Evolutionary conservation across 73 alveolate species (phyloP).

Genomic region (Symbiodinium pilosum): DNA sequence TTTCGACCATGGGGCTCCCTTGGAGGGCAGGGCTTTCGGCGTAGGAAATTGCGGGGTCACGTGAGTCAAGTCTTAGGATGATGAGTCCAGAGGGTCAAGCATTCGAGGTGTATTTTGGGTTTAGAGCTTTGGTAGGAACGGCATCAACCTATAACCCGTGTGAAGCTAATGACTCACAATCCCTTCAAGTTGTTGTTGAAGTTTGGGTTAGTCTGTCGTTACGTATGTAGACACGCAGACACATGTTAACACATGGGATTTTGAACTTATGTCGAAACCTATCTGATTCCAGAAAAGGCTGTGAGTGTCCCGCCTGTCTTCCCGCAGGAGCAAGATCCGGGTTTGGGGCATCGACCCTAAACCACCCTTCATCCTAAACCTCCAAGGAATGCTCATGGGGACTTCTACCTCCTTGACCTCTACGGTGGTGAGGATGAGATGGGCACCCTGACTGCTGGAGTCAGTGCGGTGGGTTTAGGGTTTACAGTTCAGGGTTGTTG

Average conservation of each 20-base stretch:
- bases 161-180: too few species aligned
- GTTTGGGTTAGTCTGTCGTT: not conserved
- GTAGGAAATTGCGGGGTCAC: too few species aligned
- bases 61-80: too few species aligned
- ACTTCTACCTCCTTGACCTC: conserved; percentile 50
- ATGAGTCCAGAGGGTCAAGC: too few species aligned
- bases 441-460: not conserved
- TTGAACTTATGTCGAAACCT: not conserved
- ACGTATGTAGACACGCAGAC: not conserved
- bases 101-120: too few species aligned
- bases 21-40: too few species aligned
- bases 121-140: too few species aligned
- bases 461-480: too few species aligned
- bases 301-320: not conserved
- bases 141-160: too few species aligned
- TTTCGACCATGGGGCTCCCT: too few species aligned
- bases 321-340: not conserved
- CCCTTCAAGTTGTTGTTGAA: not conserved
- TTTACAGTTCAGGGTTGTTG: not conserved
- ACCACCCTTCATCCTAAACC: not conserved
- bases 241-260: not conserved
- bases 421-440: not conserved
- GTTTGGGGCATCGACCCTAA: not conserved
- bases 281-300: not conserved
- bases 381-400: conserved; percentile 26